phyloP scores from a whole-genome alignment of 352 stramenopile genomes.

The Pseudoperonospora humuli region DNA sequence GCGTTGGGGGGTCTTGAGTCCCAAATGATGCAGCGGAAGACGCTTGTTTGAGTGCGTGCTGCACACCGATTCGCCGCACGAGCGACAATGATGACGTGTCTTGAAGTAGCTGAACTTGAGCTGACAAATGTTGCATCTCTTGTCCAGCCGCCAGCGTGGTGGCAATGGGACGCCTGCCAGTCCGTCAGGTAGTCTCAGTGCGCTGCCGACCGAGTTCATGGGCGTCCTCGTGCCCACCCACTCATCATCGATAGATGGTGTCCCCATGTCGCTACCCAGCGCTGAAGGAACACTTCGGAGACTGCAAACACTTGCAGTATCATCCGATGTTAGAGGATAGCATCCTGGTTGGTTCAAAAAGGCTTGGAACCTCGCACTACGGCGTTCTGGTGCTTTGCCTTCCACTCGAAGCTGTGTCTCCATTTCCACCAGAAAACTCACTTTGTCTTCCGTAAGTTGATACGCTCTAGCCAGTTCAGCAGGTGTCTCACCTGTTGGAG shows the following conservation, averaged over 20 bases:
- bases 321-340: conserved; percentile 19
- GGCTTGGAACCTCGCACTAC: conserved; percentile 43
- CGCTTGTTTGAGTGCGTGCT: conserved; percentile 69
- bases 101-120: conserved; percentile 85
- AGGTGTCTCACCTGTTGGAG: conserved; percentile 59
- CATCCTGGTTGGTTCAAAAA: conserved; percentile 28
- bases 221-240: conserved; percentile 16
- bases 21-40: conserved; percentile 51
- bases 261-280: conserved; percentile 11
- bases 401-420: conserved; percentile 40
- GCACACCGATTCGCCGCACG: conserved; percentile 83
- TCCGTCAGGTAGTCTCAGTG: conserved; percentile 24
- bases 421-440: conserved; percentile 33
- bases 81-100: conserved; percentile 82
- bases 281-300: conserved; percentile 14
- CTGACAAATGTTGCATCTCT: conserved; percentile 76
- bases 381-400: conserved; percentile 39
- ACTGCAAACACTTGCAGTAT: conserved; percentile 24
- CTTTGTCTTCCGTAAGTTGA: conserved; percentile 39
- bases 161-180: conserved; percentile 34
- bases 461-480: conserved; percentile 52
- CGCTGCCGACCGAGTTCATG: conserved; percentile 16
- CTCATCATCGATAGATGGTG: conserved; percentile 10
- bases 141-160: conserved; percentile 65
- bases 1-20: conserved; percentile 50